Evolutionary conservation across 2,329 filamentous ascomycete genomes (phyloP), one percentile per base, ranked within the genome.

Genomic region (Aspergillus sp.): DNA sequence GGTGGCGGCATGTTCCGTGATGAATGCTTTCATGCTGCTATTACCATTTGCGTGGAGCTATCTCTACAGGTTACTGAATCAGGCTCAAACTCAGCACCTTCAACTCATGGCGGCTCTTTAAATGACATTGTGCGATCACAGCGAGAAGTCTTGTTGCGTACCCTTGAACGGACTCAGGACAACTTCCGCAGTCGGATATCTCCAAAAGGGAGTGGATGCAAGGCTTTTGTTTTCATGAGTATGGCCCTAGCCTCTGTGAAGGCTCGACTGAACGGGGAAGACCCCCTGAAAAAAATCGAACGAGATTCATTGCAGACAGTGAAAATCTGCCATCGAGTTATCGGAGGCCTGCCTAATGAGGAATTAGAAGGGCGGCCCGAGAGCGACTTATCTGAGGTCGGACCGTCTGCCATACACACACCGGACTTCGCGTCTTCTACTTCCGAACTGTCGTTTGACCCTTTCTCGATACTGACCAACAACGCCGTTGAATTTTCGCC

Each of bases 1-100:
- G 68, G 69, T 3, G 68, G 67, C 6, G 71, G 71, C 3, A 71
- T 74, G 65, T 74, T 76, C 54, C 69, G 70, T 11, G 67, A 74
- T 15, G 69, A 74, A 23, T 68, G 69, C 12, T 69, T 70, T 19
- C 70, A 73, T 51, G 68, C 71, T 2, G 69, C 69, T 8, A 60
- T 71, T 17, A 73, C 67, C 1, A 63, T 73, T 3, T 73, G 71
- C 39, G 66, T 72, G 17, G 72, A 74, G 46, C 51, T 74, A 4
- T 68, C 63, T 4, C 62, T 73, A 4, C 70, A 73, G 55, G 62
- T 66, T 0, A 63, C 66, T 6, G 71, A 73, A 40, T 61, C 57
- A 8, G 48, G 43, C 9, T 52, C 57, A 8, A 55, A 49, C 33
- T 40, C 59, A n/a, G 51, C 58, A 6, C 43, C 50, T 6, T 19